These are phyloP conservation scores for Aegilops tauschii DNA, from an alignment of 176 grass and related monocot genomes.

Conservation along the genomic window DNA sequence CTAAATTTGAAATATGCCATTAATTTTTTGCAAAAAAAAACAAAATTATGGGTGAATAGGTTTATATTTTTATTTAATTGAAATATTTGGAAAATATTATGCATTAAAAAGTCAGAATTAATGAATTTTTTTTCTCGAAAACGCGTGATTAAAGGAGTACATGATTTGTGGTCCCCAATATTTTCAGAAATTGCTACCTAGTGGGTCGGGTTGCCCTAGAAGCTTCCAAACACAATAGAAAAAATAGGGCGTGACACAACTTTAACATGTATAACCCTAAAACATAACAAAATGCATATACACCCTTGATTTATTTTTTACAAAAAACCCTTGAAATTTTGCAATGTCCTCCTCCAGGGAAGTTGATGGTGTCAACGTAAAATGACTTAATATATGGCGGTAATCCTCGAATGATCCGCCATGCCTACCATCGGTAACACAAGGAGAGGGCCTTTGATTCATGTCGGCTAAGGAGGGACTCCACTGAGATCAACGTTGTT, in stretches of 20 bases:
- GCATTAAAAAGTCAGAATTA: neutral
- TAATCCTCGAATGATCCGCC: neutral
- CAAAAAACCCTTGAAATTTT: neutral
- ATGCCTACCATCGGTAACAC: neutral
- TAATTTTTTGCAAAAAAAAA: neutral
- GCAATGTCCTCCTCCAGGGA: neutral
- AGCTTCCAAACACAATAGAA: neutral
- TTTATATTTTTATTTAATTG: neutral
- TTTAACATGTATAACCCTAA: neutral
- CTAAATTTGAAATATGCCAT: neutral
- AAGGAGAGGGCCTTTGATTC: neutral
- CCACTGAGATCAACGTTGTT: neutral
- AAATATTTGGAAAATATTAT: neutral
- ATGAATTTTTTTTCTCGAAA: neutral
- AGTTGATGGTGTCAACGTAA: neutral
- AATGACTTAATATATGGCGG: neutral
- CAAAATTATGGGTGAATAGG: neutral
- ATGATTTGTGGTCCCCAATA: neutral
- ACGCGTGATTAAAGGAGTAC: neutral
- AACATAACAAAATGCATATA: neutral
- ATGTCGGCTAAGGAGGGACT: neutral
- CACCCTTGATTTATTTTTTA: neutral
- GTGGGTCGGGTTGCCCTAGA: neutral
- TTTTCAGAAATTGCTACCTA: neutral
- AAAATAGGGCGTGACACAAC: too few relatives aligned